These are phyloP conservation scores for Gypsophila paniculata DNA, from an alignment of 179 eudicot species.

Conservation along the genomic window DNA sequence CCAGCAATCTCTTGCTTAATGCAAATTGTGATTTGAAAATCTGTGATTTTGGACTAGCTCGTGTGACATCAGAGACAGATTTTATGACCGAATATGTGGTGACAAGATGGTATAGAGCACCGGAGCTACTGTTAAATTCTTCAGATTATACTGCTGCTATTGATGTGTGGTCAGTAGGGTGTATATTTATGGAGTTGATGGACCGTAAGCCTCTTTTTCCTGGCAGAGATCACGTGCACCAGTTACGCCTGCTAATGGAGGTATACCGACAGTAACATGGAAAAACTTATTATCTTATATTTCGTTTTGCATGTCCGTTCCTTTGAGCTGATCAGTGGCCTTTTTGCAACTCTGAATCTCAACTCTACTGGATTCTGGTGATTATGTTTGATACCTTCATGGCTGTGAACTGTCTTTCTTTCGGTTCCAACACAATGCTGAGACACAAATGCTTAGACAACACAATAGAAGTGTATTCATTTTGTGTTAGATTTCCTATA, in stretches of 20 bases:
- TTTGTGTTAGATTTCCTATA: no score
- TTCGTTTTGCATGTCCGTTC: not conserved
- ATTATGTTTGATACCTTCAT: not conserved
- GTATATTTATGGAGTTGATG: conserved; percentile 94
- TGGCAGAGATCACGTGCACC: conserved; percentile 89
- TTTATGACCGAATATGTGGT: conserved; percentile 94
- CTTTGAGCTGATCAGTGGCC: not conserved
- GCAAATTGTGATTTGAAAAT: conserved; percentile 87
- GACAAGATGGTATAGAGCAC: conserved; percentile 82
- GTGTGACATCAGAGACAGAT: conserved; percentile 81
- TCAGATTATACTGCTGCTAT: conserved; percentile 88
- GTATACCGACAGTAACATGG: conserved; percentile 29
- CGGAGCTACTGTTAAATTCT: conserved; percentile 71
- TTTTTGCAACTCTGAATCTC: not conserved
- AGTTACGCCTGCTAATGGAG: conserved; percentile 82
- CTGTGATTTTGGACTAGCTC: conserved; percentile 82
- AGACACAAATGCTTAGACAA: not conserved
- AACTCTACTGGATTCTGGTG: not conserved
- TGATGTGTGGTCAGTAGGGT: conserved; percentile 90
- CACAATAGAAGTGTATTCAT: not conserved
- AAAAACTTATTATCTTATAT: not conserved
- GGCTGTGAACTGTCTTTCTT: not conserved
- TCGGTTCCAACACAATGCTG: not conserved
- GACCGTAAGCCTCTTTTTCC: conserved; percentile 86
- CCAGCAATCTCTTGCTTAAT: conserved; percentile 76